phyloP scores from a whole-genome alignment of 2,329 filamentous ascomycete species.

The Teratosphaeriaceae sp. region DNA sequence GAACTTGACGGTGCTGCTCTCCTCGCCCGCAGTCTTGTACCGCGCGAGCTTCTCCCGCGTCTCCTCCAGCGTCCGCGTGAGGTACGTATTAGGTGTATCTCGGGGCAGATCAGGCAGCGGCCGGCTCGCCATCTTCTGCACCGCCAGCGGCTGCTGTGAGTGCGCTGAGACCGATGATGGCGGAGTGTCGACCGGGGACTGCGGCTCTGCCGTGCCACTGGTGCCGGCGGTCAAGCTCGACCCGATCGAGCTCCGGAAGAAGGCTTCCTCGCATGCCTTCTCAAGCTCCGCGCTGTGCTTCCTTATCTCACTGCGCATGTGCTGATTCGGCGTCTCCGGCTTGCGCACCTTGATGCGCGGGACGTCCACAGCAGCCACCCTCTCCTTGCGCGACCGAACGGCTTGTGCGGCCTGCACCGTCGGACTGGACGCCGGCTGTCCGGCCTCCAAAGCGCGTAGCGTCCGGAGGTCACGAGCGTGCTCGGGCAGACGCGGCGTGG shows the following conservation, averaged over 20 bases:
- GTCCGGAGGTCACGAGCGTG: constrained; percentile 19
- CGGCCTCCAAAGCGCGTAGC: constrained; percentile 12
- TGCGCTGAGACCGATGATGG: constrained; percentile 37
- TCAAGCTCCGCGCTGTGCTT: constrained; percentile 80
- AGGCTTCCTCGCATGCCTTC: constrained; percentile 87
- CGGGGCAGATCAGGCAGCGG: constrained; percentile 40
- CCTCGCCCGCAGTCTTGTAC: constrained; percentile 40
- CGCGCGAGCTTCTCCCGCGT: constrained; percentile 52
- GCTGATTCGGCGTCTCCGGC: constrained; percentile 40
- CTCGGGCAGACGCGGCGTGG: constrained; percentile 21
- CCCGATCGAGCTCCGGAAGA: constrained; percentile 61
- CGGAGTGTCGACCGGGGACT: constrained; percentile 43
- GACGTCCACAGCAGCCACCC: constrained; percentile 18
- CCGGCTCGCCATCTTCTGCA: constrained; percentile 27
- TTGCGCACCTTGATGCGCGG: constrained; percentile 32
- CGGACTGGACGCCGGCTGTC: constrained; percentile 25
- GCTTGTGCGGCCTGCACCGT: constrained; percentile 22
- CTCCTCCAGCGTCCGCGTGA: constrained; percentile 51
- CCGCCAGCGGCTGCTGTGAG: constrained; percentile 16
- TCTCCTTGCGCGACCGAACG: constrained; percentile 31
- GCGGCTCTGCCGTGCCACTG: constrained; percentile 35
- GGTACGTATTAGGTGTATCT: constrained; percentile 45
- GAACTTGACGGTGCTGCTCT: constrained; percentile 45
- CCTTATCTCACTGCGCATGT: constrained; percentile 69
- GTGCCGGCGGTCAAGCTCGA: constrained; percentile 42